Base-by-base conservation (phyloP, 805 yeast genomes). In the Saccharomyces paradoxus region DNA sequence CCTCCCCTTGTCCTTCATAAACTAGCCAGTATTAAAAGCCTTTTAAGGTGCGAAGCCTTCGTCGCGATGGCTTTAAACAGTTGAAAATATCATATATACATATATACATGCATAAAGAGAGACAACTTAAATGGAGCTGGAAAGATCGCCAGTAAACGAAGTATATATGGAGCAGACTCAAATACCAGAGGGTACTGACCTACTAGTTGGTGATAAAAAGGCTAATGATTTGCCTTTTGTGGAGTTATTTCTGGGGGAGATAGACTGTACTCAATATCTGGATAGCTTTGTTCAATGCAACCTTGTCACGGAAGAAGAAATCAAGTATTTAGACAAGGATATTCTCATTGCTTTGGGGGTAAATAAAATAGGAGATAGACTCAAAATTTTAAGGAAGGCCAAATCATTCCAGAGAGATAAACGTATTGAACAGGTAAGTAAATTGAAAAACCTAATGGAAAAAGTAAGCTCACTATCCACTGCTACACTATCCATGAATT, bases 281-380 rank as follows among this genome's bases (percentile, higher is more conserved):
- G 58, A 60, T 6, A 50, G 29, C 14, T 68, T 66, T 41, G 47
- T 55, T 24, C 58, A 59, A 21, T 60, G 58, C 53, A 56, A 59
- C 5, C 48, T 69, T 24, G 60, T 65, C 17, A 50, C 58, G 1
- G 60, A 54, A 27, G 66, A 64, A 1, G 63, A 66, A 4, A 46
- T 75, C 9, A 64, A 62, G 17, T 68, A 59, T 50, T 32, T 75
- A n/a, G 96, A 88, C 62, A 75, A 78, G 47, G 74, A 71, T 6
- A 80, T 89, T 0, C 76, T 92, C 54, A 80, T 77, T 50, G 94
- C 86, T 54, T 66, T 94, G 10, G 96, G 96, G 0, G 69, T 92
- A 10, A 58, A 62, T n/a, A 85, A 81, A 59, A 80, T 92, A 14
- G 97, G 98, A 0, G 98, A 94, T 67, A 74, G 97, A 28, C 74